Evolutionary conservation across 2,329 filamentous ascomycete species (phyloP), one percentile per base, ranked within the genome.

Genomic region (Celoporthe dispersa): DNA sequence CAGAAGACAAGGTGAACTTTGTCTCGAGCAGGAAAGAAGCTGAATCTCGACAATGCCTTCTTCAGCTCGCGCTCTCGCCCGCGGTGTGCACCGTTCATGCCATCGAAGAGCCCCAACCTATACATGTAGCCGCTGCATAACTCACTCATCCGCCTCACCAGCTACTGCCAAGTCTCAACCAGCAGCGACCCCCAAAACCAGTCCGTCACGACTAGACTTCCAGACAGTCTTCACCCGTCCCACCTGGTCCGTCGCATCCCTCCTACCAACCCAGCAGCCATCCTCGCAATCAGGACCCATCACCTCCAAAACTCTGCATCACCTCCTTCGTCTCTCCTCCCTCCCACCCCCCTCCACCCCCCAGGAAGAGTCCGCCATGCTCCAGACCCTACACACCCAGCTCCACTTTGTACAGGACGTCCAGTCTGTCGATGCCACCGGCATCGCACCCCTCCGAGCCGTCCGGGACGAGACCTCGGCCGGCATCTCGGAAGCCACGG

Each of bases 331-430:
- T 25, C 90, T 98, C 53, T 97, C 94, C 4, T 94, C 95, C 19
- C 90, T 99, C 0, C 94, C 95, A 0, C 86, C 86, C 1, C 94
- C 95, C 0, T 81, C 84, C 25, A 84, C 84, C 1, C 73, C 82
- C 1, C 84, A 84, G 66, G 90, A 94, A 75, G 91, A 97, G 78
- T 76, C 83, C 0, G 81, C 84, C 35, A 93, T 97, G 88, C 86
- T 97, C 3, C 78, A 86, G 31, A 94, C 91, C 1, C 86, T 99
- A 1, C 86, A 90, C 66, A 89, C 92, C 41, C 96, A 99, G 78
- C 87, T 99, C 0, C 91, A 92, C 76, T 99, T 99, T 77, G 94
- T 98, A n/a, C 90, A 88, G 72, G 89, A 94, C 72, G 90, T 98
- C 28, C 94, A 97, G 77, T 83, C 86, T 60, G 91, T 97, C 64